Evolutionary conservation across 129 eudicot genomes (phyloP), one percentile per base, ranked within the genome.

Genomic region (Flaveria sonorensis): DNA sequence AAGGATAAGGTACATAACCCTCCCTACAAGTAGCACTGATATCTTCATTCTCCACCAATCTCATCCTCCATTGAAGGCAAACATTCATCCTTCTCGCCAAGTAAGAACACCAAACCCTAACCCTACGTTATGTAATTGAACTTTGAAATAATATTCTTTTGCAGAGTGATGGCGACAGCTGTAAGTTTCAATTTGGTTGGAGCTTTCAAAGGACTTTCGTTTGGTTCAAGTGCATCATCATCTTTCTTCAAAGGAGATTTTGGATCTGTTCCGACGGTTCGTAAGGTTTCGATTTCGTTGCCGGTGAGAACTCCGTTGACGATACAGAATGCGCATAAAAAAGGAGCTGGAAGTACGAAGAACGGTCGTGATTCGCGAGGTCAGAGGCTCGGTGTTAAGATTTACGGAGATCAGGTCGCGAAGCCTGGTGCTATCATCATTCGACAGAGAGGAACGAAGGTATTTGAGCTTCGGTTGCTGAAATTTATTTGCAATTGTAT

Each of bases 261-360:
- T 64, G 90, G 89, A 18, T 79, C 91, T 11, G 66, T 85, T 75
- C 81, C 80, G 28, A 64, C 73, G 1, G 85, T 78, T 15, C 81
- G 82, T 56, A 80, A 56, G 74, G 32, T 78, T 28, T 74, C 90
- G 1, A 65, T 81, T 10, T 70, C 86, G 18, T 67, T 85, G 24
- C 89, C 94, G 55, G 43, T 87, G 72, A 86, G 74, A 75, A 50
- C 69, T 45, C 92, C 92, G 28, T 61, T 94, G 53, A 89, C 92
- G 36, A 94, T 94, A 60, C 90, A 83, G 81, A 83, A 86, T 65
- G 98, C 98, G 75, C 98, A 94, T 78, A 94, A 94, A 82, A 94
- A 94, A 77, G 98, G 98, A 74, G 98, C 98, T 52, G 98, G 98
- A 45, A 94, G 98, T 82, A 94, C 98, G 1, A 94, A 94, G 81